Evolutionary conservation across 768 basidiomycete species (phyloP), one percentile per base, ranked within the genome.

Genomic region (Mycena haematopus): DNA sequence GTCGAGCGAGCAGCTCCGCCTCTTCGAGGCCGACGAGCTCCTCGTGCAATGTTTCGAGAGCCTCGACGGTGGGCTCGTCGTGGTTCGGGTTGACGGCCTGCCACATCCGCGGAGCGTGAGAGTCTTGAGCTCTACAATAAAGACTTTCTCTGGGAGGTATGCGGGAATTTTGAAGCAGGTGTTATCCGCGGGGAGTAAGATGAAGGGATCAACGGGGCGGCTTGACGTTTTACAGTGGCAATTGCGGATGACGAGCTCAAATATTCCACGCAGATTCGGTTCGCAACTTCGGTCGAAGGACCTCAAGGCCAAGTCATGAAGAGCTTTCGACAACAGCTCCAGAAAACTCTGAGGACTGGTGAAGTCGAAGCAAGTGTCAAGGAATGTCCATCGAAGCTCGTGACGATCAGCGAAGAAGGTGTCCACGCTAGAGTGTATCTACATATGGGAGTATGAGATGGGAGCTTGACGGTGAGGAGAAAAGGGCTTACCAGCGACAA

Each of bases 21-120:
- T 64, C 63, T 17, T 59, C 38, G 5, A 40, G 44, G 8, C 0
- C n/a, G 7, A 33, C 15, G 0, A 64, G 58, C 52, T 58, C 36
- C 24, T 58, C 36, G 19, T 58, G 57, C 36, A 64, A 19, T 6
- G 27, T 11, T 19, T 40, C 17, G 11, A 64, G 52, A 4, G 14
- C 52, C 5, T 54, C 52, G 17, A 14, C 15, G 5, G 63, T 27
- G 24, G 63, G 63, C 14, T 54, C 51, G n/a, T n/a, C n/a, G n/a
- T n/a, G n/a, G n/a, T n/a, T n/a, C n/a, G n/a, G n/a, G n/a, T n/a
- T n/a, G n/a, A 14, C 22, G 1, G 42, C 63, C 13, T 29, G 52
- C 63, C 63, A 64, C 44, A 64, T 47, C 11, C 63, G 46, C 9
- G 35, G 14, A 64, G 58, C 1, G 57, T 54, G 25, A 58, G 25